Percentiles rank a stretch among this genome's conserved stretches.
phyloP scores from a whole-genome alignment of 179 eudicot genomes.

The Drosera spatulata region DNA sequence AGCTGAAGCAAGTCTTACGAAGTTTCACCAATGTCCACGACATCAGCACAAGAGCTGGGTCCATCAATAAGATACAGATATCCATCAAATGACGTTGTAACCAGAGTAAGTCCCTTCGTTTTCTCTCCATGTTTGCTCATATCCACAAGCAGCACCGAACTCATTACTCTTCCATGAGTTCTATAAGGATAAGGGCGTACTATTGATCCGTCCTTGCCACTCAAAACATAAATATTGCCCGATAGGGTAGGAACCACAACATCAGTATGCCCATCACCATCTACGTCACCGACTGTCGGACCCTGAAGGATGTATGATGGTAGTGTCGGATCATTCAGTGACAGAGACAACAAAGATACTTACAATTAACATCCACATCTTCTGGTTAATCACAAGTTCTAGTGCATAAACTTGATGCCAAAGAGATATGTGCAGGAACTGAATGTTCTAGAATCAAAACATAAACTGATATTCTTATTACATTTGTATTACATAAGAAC shows the following conservation, averaged over 20 bases:
- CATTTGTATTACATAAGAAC: no score
- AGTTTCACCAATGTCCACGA: constrained; percentile 95
- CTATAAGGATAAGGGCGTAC: constrained; percentile 88
- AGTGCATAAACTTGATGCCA: no score
- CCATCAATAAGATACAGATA: constrained; percentile 95
- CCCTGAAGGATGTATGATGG: constrained; percentile 34
- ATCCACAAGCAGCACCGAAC: constrained; percentile 88
- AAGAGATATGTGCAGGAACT: no score
- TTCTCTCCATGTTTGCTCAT: constrained; percentile 72
- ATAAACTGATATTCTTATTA: no score
- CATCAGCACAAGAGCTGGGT: constrained; percentile 95
- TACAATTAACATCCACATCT: no score
- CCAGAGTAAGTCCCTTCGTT: constrained; percentile 84
- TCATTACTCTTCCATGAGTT: constrained; percentile 98
- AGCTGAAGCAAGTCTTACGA: constrained; percentile 51
- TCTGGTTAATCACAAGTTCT: no score
- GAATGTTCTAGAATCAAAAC: no score
- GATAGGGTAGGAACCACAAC: constrained; percentile 87
- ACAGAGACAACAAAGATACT: neutral
- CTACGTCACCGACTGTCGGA: constrained; percentile 85
- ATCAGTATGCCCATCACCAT: constrained; percentile 96
- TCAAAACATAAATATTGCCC: constrained; percentile 86
- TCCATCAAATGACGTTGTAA: constrained; percentile 95
- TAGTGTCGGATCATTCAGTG: constrained; percentile 2
- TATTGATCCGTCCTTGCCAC: constrained; percentile 79